Evolutionary conservation across 805 yeast species (phyloP).

Genomic region (Metschnikowia gelsemii): DNA sequence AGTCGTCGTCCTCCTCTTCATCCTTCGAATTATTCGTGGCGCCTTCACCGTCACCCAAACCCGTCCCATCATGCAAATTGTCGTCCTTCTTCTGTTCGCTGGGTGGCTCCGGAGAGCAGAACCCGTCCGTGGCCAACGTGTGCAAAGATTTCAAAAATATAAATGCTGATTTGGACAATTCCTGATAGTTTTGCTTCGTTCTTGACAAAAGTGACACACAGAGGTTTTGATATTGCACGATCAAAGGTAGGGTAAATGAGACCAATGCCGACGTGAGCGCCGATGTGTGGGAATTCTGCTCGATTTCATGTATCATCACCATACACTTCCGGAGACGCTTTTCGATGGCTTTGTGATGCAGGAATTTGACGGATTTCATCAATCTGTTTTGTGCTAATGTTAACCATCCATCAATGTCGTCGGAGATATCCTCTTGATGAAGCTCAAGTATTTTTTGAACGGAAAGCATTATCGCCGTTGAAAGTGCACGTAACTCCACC

Average conservation of each 20-base stretch:
- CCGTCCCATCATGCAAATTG: slow-evolving; percentile 80
- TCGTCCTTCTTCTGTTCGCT: slow-evolving; percentile 58
- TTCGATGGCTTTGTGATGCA: slow-evolving; percentile 41
- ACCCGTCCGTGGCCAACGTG: slow-evolving; percentile 73
- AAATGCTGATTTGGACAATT: slow-evolving; percentile 60
- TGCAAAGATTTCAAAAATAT: slow-evolving; percentile 55
- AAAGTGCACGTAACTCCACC: slow-evolving; percentile 45
- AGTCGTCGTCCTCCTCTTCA: slow-evolving; percentile 88
- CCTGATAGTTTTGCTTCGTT: slow-evolving; percentile 48
- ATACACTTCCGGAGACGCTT: slow-evolving; percentile 37
- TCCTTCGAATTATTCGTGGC: slow-evolving; percentile 78
- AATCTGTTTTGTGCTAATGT: slow-evolving; percentile 46
- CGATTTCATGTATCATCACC: slow-evolving; percentile 31
- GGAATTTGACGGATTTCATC: slow-evolving; percentile 39
- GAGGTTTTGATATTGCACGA: slow-evolving; percentile 59
- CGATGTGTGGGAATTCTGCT: slow-evolving; percentile 40
- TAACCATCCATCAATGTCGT: slow-evolving; percentile 69
- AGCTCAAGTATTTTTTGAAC: slow-evolving; percentile 57
- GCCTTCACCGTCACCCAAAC: slow-evolving; percentile 91
- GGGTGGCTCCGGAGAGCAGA: slow-evolving; percentile 88
- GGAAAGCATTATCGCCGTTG: slow-evolving; percentile 60
- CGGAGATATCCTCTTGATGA: slow-evolving; percentile 34
- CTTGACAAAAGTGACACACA: slow-evolving; percentile 43
- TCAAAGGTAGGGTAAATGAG: slow-evolving; percentile 59
- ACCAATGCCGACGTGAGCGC: slow-evolving; percentile 46